Evolutionary conservation across 75 land plant genomes (phyloP).

Genomic region (Cunninghamia lanceolata): DNA sequence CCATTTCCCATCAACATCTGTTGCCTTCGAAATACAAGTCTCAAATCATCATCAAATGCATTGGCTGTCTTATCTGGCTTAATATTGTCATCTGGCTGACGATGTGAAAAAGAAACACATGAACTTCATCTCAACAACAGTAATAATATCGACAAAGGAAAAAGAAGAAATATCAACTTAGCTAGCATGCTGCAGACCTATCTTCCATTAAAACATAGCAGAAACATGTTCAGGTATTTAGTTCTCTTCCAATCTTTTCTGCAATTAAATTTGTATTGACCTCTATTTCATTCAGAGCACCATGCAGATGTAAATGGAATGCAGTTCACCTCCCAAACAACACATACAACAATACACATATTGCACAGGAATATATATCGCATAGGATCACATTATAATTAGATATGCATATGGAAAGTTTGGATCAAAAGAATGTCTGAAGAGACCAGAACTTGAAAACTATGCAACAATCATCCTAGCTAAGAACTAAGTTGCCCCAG

Average conservation of each 20-base stretch:
- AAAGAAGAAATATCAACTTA: background rate
- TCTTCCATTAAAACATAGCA: background rate
- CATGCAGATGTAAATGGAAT: background rate
- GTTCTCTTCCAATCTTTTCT: background rate
- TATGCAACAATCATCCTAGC: background rate
- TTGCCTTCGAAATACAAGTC: background rate
- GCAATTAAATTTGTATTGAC: constrained; percentile 4
- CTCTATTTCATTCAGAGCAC: background rate
- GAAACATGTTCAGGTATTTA: background rate
- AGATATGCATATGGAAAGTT: background rate
- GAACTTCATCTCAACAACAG: background rate
- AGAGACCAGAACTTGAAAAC: background rate
- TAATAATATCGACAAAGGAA: background rate
- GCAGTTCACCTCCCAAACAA: background rate
- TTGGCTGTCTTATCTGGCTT: background rate
- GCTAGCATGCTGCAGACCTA: background rate
- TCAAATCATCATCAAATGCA: constrained; percentile 6
- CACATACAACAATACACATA: background rate
- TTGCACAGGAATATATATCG: background rate
- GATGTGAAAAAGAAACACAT: background rate
- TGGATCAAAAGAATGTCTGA: background rate
- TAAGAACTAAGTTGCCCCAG: background rate
- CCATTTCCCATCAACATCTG: background rate
- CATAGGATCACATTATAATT: background rate
- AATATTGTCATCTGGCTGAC: constrained; percentile 5